Evolutionary conservation across 192 early-diverging fungal species (phyloP).

Genomic region (Geosiphon pyriformis): DNA sequence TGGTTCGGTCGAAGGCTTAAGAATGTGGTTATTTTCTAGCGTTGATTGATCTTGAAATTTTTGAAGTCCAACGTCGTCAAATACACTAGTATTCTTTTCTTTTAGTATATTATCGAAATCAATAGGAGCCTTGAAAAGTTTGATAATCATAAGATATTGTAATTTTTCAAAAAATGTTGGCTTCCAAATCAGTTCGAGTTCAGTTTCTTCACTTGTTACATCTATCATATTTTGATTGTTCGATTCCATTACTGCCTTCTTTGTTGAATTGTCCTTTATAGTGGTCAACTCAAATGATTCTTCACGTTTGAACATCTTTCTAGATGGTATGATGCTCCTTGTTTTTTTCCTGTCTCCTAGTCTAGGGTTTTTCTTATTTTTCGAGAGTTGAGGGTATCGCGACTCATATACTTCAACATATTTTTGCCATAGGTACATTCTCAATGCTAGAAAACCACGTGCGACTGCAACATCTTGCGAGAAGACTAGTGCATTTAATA

Average conservation of each 20-base stretch:
- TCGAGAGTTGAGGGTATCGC: not conserved
- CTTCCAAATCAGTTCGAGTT: not conserved
- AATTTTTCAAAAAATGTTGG: not conserved
- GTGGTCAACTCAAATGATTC: too few relatives aligned
- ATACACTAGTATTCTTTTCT: too few relatives aligned
- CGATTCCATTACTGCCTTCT: not conserved
- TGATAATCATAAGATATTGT: not conserved
- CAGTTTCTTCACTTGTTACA: not conserved
- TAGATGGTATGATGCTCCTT: not conserved
- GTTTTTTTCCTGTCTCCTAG: not conserved
- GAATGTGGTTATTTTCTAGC: too few relatives aligned
- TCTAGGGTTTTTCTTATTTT: not conserved
- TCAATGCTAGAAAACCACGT: not conserved
- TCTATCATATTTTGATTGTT: not conserved
- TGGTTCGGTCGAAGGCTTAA: too few relatives aligned
- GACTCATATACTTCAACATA: conserved; percentile 1
- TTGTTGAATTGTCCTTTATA: too few relatives aligned
- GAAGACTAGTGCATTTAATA: not conserved
- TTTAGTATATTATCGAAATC: too few relatives aligned
- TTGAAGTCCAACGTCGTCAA: too few relatives aligned
- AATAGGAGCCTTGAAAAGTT: not conserved
- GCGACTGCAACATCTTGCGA: conserved; percentile 1
- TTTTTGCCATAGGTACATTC: conserved; percentile 1
- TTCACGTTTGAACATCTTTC: too few relatives aligned
- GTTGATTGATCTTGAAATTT: too few relatives aligned